A percentile compares a stretch with the other conserved stretches of the same genome.
phyloP scores from a whole-genome alignment of 805 yeast genomes.

The Pichia ethanolica region DNA sequence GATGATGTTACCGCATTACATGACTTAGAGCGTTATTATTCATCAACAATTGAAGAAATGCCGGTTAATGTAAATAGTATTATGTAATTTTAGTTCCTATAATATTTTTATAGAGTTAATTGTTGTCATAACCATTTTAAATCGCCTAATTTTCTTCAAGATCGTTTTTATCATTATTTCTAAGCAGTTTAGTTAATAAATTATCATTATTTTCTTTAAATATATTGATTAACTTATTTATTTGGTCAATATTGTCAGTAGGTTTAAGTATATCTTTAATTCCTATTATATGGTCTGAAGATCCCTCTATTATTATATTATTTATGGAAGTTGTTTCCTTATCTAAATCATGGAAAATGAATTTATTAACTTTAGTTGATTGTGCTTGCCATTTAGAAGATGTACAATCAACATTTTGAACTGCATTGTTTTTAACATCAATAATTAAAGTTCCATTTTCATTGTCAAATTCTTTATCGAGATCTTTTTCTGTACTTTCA shows the following conservation, averaged over 20 bases:
- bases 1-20: slow-evolving; percentile 68
- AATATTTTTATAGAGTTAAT: not conserved
- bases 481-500: too few relatives aligned
- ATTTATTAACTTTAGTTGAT: slow-evolving; percentile 1
- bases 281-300: not conserved
- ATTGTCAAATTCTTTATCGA: not conserved
- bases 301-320: slow-evolving; percentile 4
- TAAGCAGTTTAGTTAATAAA: not conserved
- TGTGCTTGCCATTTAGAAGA: slow-evolving; percentile 11
- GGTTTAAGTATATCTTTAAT: not conserved
- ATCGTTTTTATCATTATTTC: not conserved
- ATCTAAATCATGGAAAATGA: slow-evolving; percentile 10
- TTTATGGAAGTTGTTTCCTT: not conserved
- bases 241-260: not conserved
- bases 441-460: not conserved
- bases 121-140: too few relatives aligned
- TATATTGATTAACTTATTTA: not conserved
- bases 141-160: too few relatives aligned
- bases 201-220: slow-evolving; percentile 7
- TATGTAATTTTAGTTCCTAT: slow-evolving; percentile 6
- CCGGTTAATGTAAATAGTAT: slow-evolving; percentile 44
- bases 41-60: slow-evolving; percentile 88
- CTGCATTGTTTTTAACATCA: not conserved
- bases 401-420: slow-evolving; percentile 3
- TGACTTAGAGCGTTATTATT: slow-evolving; percentile 85